Base-by-base conservation (phyloP, 805 yeast genomes). In the Lipomyces mesembrius region DNA sequence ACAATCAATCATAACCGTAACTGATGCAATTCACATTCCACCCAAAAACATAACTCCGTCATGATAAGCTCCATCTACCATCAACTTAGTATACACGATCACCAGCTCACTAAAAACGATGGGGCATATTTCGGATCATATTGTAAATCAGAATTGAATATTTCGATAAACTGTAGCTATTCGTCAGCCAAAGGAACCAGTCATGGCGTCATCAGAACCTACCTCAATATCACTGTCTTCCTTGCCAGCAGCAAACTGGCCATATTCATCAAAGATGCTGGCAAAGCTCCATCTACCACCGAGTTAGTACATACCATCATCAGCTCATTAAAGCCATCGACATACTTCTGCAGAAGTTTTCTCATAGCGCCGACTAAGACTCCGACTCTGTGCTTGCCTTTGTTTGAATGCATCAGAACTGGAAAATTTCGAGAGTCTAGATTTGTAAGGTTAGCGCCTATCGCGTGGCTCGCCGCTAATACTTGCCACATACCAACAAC, bases 371-470 rank as follows among this genome's bases (percentile, higher is more conserved):
- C 99, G n/a, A 93, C 96, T 54, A 93, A 81, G 0, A 95, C 93
- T 0, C 98, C 98, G 2, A 92, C 93, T 55, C 99, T 79, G 76
- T 94, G 99, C 77, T 95, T 95, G n/a, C 99, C 99, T 79, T 94
- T 94, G 77, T 95, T 92, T 2, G 97, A 92, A 77, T 95, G 98
- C 12, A 94, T 85, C 64, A 94, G 81, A 12, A 94, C 86, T 0
- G 99, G 99, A 75, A 89, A 91, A 76, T 92, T 92, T 14, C 87
- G 85, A 27, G 74, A 55, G 66, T 80, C 82, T 59, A 34, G 4
- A n/a, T 3, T 20, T 35, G 35, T 37, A 2, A 37, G 51, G 32
- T 8, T 3, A 34, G 22, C 37, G 8, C 7, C 27, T 17, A 25
- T n/a, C 14, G 9, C 17, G 20, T 8, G n/a, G 17, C 43, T n/a